Evolutionary conservation across 768 basidiomycete species (phyloP), one percentile per base, ranked within the genome.

Genomic region (Suillus fuscotomentosus): DNA sequence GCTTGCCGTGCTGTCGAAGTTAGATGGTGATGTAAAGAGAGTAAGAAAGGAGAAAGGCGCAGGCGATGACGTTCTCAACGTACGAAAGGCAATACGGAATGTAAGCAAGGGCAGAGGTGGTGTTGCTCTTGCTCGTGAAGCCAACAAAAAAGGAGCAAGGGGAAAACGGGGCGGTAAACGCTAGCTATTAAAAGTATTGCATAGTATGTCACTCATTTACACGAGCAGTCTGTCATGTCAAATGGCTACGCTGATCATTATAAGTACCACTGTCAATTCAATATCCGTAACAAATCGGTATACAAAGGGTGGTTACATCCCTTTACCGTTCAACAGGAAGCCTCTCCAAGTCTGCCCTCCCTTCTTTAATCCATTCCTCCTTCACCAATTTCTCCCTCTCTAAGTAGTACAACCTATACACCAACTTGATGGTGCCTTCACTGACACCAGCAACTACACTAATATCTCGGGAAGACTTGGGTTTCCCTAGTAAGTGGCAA

Each of bases 381-480:
- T 92, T 92, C 60, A 94, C 89, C 78, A 95, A 70, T 80, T 87
- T 90, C 73, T 90, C 88, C 79, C 79, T 88, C 56, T 88, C 89
- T 10, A 77, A 74, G 71, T 88, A 91, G 73, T 94, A 92, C 70
- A 92, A 73, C 67, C 88, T 83, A 76, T 96, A 95, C 63, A 94
- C 92, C 77, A 95, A 77, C 78, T 93, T 93, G 74, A 98, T 95
- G 59, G 97, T 99, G 60, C 93, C 90, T 75, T 99, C 97, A 73
- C 94, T 95, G 22, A 98, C 95, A 11, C 95, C 95, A 3, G 94
- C 96, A 13, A 98, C 94, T 17, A 83, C 80, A 67, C 91, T 91
- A 72, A 99, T 95, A 71, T 98, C 94, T 77, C 88, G 88, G 56
- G 90, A 84, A 27, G 87, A 83, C 77, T 92, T 94, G 34, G 79